Evolutionary conservation across 1,139 yeast species (phyloP), one percentile per base, ranked within the genome.

Genomic region (Diutina pseudorugosa): DNA sequence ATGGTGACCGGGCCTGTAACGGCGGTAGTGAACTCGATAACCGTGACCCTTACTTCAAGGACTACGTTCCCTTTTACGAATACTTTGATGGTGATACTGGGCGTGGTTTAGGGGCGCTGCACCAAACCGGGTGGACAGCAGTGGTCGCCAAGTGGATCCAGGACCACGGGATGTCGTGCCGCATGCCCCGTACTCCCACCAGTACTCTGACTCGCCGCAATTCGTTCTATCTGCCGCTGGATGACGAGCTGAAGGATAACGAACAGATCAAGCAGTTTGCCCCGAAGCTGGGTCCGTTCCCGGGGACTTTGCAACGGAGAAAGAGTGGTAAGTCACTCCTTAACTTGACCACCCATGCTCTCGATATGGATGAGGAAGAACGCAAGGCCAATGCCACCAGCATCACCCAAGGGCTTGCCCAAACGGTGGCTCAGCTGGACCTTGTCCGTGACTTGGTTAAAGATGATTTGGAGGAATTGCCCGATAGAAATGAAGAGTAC

Each of bases 101-200:
- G 51, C 79, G 96, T 61, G 98, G 98, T 6, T 72, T 91, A 55
- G 98, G 98, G 43, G 93, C 97, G 1, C 84, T 93, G 51, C 97
- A 93, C 71, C 98, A 91, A 70, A 85, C 91, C 72, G 98, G 98
- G 16, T 91, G 98, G 98, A 91, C 98, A 1, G 91, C 96, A 0
- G 76, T 91, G 51, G 94, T 90, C 53, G 96, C 96, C 51, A 87
- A 93, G 67, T 82, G 94, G 80, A 89, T 91, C 62, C 95, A 88
- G 64, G 98, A 91, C 66, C 87, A 87, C 52, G 97, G 96, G 54
- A 76, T 82, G 50, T 78, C 89, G 0, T 79, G 83, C 62, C 70
- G 78, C 62, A 62, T 71, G 58, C 74, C 80, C 52, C 69, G 75
- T 68, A 69, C 83, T 52, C 82, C 83, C 42, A 68, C 74, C 53